phyloP scores from a whole-genome alignment of 2,329 filamentous ascomycete genomes.

The Fusarium foetens region DNA sequence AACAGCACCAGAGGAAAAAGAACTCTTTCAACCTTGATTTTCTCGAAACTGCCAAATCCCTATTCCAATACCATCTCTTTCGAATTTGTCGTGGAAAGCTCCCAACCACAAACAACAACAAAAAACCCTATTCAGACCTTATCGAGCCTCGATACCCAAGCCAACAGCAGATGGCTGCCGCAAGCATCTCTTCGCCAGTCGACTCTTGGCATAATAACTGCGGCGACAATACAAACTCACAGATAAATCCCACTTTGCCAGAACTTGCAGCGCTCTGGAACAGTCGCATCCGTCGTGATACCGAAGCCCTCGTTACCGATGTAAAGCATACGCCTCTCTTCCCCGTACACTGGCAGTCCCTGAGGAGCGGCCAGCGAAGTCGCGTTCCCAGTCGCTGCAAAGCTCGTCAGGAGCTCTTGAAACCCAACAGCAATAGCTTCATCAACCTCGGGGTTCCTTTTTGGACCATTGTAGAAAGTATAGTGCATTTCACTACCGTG shows the following conservation, averaged over 20 bases:
- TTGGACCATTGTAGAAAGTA: neutral
- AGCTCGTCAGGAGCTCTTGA: neutral
- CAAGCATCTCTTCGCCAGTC: accelerated
- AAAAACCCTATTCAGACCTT: neutral
- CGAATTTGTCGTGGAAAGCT: neutral
- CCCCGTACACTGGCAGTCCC: neutral
- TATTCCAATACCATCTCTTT: neutral
- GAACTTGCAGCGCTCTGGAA: neutral
- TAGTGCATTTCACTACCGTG: neutral
- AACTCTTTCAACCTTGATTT: neutral
- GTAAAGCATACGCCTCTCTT: neutral
- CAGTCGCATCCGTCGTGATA: neutral
- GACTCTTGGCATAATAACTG: accelerated
- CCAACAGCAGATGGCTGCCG: accelerated
- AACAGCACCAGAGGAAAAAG: neutral
- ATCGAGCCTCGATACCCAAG: accelerated
- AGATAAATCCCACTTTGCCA: neutral
- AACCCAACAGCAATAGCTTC: neutral
- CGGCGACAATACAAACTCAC: accelerated
- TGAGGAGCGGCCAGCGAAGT: neutral
- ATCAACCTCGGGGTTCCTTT: neutral
- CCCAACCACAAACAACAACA: neutral
- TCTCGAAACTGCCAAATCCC: neutral
- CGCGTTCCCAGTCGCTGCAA: neutral
- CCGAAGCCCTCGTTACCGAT: neutral